phyloP scores from a whole-genome alignment of 108 stramenopile species.

The Cyclotella atomus region DNA sequence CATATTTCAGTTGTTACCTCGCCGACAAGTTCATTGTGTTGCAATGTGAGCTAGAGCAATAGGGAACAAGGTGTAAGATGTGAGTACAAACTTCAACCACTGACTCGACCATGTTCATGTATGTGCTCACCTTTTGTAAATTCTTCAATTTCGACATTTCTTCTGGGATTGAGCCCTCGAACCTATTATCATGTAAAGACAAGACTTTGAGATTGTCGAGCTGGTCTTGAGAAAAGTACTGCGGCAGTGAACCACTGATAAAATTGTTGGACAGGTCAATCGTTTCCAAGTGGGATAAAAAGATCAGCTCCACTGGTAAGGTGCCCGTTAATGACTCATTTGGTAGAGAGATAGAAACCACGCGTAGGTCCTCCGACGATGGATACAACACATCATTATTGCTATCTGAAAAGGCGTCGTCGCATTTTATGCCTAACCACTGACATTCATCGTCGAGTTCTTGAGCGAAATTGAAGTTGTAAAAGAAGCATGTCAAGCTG shows the following conservation, averaged over 20 bases:
- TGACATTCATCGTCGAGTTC: constrained; percentile 10
- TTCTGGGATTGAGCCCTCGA: constrained; percentile 17
- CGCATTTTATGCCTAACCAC: constrained; percentile 24
- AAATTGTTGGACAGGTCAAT: constrained; percentile 32
- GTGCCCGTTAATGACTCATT: constrained; percentile 12
- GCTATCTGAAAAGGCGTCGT: not conserved
- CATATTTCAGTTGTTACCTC: constrained; percentile 24
- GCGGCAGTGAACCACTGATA: constrained; percentile 21
- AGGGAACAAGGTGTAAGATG: not conserved
- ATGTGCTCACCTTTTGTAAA: constrained; percentile 10
- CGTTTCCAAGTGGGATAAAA: constrained; percentile 21
- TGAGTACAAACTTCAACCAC: not conserved
- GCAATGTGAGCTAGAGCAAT: constrained; percentile 19
- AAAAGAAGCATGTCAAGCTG: constrained; percentile 13
- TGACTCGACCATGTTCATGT: too few relatives aligned
- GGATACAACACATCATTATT: constrained; percentile 6
- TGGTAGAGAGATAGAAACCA: constrained; percentile 8
- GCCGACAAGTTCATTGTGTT: constrained; percentile 32
- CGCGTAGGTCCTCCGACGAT: not conserved
- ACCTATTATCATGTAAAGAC: constrained; percentile 29
- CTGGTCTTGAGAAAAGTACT: constrained; percentile 5
- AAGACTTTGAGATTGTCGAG: constrained; percentile 23
- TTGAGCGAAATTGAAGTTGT: not conserved
- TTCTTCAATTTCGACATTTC: constrained; percentile 12
- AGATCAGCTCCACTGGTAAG: constrained; percentile 18